Conservation (phyloP, 2,329 filamentous ascomycete genomes). For the Xylariaceae sp. region DNA sequence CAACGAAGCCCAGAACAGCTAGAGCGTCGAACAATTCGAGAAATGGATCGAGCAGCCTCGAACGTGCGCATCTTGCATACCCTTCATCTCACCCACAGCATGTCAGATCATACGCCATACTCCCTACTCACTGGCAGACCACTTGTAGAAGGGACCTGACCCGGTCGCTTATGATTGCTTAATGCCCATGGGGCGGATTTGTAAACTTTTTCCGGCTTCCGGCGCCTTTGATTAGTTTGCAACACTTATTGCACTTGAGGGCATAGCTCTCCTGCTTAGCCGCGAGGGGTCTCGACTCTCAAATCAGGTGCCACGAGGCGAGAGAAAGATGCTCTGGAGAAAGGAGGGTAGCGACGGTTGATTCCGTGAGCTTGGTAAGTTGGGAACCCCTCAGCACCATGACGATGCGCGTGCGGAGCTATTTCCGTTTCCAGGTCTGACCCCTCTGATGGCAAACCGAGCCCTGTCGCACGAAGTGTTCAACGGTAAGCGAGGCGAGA, state of each 20-base stretch:
- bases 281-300: no score
- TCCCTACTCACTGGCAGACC: not conserved
- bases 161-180: no score
- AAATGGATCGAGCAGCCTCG: not conserved
- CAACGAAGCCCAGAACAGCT: constrained; percentile 19
- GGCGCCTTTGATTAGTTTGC: no score
- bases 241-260: no score
- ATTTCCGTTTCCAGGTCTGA: constrained; percentile 11
- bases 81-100: not conserved
- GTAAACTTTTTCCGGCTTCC: no score
- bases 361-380: not conserved
- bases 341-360: no score
- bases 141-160: not conserved
- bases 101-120: not conserved
- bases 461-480: not conserved
- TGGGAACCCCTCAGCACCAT: not conserved
- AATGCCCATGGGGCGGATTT: no score
- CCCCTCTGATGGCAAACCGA: constrained; percentile 7
- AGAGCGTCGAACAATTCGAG: constrained; percentile 8
- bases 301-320: no score
- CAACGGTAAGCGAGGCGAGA: constrained; percentile 4
- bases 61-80: not conserved
- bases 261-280: no score
- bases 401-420: constrained; percentile 8
- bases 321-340: no score